Evolutionary conservation across 768 basidiomycete species (phyloP), one percentile per base, ranked within the genome.

Genomic region (Thelephora ganbajun): DNA sequence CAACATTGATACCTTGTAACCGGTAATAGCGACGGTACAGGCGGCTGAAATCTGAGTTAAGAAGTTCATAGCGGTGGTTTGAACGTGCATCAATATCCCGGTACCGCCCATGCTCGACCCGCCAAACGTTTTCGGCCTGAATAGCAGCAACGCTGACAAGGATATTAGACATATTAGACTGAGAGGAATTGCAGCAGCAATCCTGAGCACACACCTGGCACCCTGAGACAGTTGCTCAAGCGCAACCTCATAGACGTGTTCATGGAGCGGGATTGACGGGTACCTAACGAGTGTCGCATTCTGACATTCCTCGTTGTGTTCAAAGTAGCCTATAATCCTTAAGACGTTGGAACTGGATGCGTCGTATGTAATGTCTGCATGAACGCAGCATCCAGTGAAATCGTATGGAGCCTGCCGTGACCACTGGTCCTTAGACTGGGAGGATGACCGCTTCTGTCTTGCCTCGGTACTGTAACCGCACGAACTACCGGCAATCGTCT

Each of bases 361-460:
- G 2, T 18, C n/a, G 20, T 54, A 55, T 0, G 59, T 63, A 35
- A 68, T 49, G 6, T 67, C 66, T 0, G 52, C 59, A 52, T 67
- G 66, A 0, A 62, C 66, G 6, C 64, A 55, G 47, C 67, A 68
- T 11, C 60, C 62, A 6, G 61, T 61, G 50, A 59, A 65, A 14
- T 48, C 45, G 44, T 53, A 55, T 4, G 54, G 45, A 1, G 50
- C 46, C 9, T 35, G 35, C 5, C 44, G 50, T 11, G 47, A 20
- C 44, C 46, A 51, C 1, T 1, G 14, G 19, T 30, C 33, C 16
- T 16, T 13, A 6, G 11, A 4, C 7, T 48, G 20, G 5, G 44
- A 11, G 11, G 16, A 19, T 6, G 20, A n/a, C 19, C 44, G 45
- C 11, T 34, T 16, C 35, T 46, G 50, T 30, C 50, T 23, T 18